These are phyloP conservation scores for Apophysomyces elegans DNA, from an alignment of 371 early-diverging fungal species.

Conservation along the genomic window DNA sequence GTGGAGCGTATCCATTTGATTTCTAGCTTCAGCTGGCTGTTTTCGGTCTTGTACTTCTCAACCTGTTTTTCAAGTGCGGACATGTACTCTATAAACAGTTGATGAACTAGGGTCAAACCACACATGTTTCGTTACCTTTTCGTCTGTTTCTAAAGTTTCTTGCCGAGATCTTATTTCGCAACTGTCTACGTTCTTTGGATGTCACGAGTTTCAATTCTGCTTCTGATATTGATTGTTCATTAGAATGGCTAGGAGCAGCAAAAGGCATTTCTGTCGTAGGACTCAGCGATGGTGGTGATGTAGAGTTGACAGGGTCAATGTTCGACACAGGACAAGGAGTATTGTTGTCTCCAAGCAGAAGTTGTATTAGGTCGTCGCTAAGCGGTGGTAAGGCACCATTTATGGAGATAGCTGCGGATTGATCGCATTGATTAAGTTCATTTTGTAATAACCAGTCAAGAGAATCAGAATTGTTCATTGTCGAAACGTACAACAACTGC, in stretches of 20 bases:
- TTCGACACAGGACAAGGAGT: background rate
- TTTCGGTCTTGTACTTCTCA: constrained; percentile 23
- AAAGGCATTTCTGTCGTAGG: constrained; percentile 9
- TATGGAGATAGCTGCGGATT: background rate
- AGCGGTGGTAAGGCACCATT: background rate
- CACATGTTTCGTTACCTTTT: constrained; percentile 18
- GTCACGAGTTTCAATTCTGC: constrained; percentile 22
- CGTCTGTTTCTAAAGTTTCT: constrained; percentile 32
- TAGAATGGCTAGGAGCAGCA: constrained; percentile 8
- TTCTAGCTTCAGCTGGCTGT: constrained; percentile 24
- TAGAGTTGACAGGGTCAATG: background rate
- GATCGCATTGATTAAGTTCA: background rate
- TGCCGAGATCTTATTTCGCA: constrained; percentile 36
- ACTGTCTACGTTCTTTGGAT: constrained; percentile 30
- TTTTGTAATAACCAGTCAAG: background rate
- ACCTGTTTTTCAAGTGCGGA: constrained; percentile 20
- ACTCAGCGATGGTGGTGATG: background rate
- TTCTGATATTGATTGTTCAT: constrained; percentile 28
- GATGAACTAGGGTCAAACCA: background rate
- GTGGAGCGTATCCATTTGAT: constrained; percentile 29
- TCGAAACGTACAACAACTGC: no score
- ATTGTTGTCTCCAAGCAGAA: background rate
- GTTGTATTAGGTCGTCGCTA: background rate
- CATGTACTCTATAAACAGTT: constrained; percentile 23
- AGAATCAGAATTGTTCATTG: background rate